phyloP scores from a whole-genome alignment of 441 rosid genomes.

The Populus tomentosa region DNA sequence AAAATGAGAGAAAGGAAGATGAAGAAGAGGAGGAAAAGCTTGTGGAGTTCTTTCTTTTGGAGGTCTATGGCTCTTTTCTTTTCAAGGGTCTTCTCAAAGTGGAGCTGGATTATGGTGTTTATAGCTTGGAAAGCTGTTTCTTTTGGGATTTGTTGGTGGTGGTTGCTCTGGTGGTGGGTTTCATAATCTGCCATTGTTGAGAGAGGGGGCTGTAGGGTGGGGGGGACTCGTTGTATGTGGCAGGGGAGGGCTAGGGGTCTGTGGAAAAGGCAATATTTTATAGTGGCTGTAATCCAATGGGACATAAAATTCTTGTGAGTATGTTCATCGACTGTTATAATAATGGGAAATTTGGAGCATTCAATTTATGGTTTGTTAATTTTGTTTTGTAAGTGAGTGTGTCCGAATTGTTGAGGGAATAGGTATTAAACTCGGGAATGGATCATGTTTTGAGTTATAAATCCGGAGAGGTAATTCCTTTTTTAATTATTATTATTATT shows the following conservation, averaged over 20 bases:
- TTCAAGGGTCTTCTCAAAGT: conserved; percentile 91
- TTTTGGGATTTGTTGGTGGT: conserved; percentile 48
- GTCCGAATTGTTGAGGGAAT: too few species aligned
- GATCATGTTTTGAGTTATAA: too few species aligned
- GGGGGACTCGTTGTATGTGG: neutral
- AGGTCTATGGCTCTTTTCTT: conserved; percentile 87
- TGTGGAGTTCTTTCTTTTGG: conserved; percentile 90
- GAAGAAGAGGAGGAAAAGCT: conserved; percentile 40
- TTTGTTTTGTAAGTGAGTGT: too few species aligned
- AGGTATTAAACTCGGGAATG: too few species aligned
- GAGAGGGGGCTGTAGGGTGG: neutral
- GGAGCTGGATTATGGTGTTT: conserved; percentile 92
- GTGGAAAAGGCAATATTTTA: too few species aligned
- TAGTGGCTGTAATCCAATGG: too few species aligned
- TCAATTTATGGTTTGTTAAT: too few species aligned
- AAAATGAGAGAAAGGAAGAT: conserved; percentile 57
- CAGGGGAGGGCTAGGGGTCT: neutral
- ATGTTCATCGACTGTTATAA: too few species aligned
- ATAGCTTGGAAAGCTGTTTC: conserved; percentile 86
- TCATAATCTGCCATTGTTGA: conserved; percentile 71
- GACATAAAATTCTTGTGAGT: too few species aligned
- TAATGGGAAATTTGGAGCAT: too few species aligned
- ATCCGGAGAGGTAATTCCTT: too few species aligned
- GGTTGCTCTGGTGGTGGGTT: conserved; percentile 30
- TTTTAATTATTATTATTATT: too few species aligned